Evolutionary conservation across 345 rosid genomes (phyloP).

Genomic region (Aquilaria sinensis): DNA sequence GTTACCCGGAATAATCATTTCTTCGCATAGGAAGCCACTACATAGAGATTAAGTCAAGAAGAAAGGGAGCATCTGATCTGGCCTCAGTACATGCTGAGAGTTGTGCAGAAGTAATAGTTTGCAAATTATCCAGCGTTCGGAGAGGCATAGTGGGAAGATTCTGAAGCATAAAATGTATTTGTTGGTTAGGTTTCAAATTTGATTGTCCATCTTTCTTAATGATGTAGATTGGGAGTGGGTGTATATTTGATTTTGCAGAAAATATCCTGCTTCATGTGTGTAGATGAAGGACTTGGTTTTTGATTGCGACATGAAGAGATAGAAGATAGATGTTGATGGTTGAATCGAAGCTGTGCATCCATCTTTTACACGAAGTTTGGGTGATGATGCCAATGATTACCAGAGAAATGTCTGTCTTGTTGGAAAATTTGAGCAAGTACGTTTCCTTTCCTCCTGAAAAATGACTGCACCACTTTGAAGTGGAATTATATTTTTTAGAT

Average conservation of each 20-base stretch:
- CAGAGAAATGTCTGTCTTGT: not conserved
- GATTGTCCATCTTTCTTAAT: slow-evolving; percentile 9
- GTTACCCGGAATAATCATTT: slow-evolving; percentile 24
- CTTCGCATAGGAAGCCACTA: slow-evolving; percentile 19
- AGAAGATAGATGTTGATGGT: too few relatives aligned
- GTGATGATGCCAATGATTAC: not conserved
- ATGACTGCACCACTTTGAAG: too few relatives aligned
- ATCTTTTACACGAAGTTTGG: not conserved
- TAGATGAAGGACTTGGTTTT: slow-evolving; percentile 15
- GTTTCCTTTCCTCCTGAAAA: too few relatives aligned
- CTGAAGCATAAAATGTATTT: slow-evolving; percentile 24
- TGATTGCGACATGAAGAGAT: not conserved
- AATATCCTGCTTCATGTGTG: not conserved
- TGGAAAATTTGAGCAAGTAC: not conserved
- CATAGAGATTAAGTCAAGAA: slow-evolving; percentile 17
- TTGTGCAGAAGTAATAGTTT: slow-evolving; percentile 10
- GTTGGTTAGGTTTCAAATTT: slow-evolving; percentile 20
- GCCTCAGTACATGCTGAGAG: not conserved
- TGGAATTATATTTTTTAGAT: too few relatives aligned
- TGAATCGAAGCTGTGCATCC: too few relatives aligned
- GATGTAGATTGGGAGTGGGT: slow-evolving; percentile 18
- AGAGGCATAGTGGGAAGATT: not conserved
- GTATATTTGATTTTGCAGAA: slow-evolving; percentile 13
- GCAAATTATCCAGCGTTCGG: slow-evolving; percentile 12
- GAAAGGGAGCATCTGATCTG: slow-evolving; percentile 16